Base-by-base conservation (phyloP, 108 stramenopile species). In the Discostella stelligeroides region DNA sequence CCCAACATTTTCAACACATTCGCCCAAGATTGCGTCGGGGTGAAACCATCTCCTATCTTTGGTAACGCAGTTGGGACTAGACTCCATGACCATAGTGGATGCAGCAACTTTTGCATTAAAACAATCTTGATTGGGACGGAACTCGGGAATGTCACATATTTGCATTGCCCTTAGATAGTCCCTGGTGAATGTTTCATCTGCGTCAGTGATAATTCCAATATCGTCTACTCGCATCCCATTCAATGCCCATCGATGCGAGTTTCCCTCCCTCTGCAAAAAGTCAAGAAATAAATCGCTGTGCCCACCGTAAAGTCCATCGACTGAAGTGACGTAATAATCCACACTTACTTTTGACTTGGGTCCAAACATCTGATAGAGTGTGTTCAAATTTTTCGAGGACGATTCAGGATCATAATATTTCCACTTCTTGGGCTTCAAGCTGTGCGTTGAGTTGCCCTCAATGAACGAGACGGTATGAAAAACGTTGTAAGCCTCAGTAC, bases 81-180 rank as follows among this genome's bases (percentile, higher is more conserved):
- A 57, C 47, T 88, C 87, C 55, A 83, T 81, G 4, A 70, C 69
- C 13, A 77, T 43, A 0, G 83, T 79, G 3, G 69, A 68, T 30
- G 74, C 68, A 13, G 66, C 12, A 4, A 88, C 60, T 37, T 68
- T 67, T 0, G 63, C 68, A 28, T 13, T 4, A 7, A 53, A 39
- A 27, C 75, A 80, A 18, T 43, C 15, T 48, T 75, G 72, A 25
- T 42, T 62, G 14, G 49, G 53, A 11, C 60, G 72, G 45, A 83
- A 80, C 15, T 60, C 55, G 3, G 79, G 82, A 30, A 86, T 54
- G 25, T 81, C 80, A 65, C 88, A 89, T 2, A 73, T 72, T 56
- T 83, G 81, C 24, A 85, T 25, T 0, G 88, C 85, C 1, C 70
- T 63, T 15, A 89, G 55, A 61, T 83, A 89, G 49, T 89, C 88